Base-by-base conservation (phyloP, 2,329 filamentous ascomycete species). In the Cladosporium sp. region DNA sequence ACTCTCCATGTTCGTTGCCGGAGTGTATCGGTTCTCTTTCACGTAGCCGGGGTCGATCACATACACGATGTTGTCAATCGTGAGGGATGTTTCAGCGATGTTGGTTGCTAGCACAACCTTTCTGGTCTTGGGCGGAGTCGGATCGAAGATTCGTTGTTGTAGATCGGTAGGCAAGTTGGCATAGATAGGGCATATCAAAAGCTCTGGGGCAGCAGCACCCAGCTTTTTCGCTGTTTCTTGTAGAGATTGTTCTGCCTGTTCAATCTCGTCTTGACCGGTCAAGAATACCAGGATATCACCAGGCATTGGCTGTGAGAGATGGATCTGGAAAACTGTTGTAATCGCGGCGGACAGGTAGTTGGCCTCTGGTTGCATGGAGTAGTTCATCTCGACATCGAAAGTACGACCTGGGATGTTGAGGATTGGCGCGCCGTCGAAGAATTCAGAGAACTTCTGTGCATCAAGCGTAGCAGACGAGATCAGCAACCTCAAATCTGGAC, bases 91-190 rank as follows among this genome's bases (percentile, higher is more conserved):
- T 78, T 99, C 95, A 2, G 95, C 95, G 77, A 99, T 98, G 75
- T 99, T 99, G 2, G 95, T 98, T 0, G 94, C 93, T 44, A 98
- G 80, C 0, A 99, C 92, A 0, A 98, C 92, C 76, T 98, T 99
- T 31, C 95, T 86, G 0, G 91, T 89, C 21, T 89, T 89, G 0
- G 90, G 87, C 0, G 95, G 94, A 0, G 94, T 96, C 0, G 93
- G 93, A 72, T 97, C 92, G 73, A 99, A 99, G 70, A 98, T 97
- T 76, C 94, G 94, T 57, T 90, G 87, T 76, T 99, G 95, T 1
- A 96, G 80, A 66, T 98, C 93, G 0, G 92, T 93, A 0, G 93
- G 93, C 46, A 99, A 80, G 73, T 96, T 97, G 73, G 93, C 91
- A 75, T 99, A 99, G 65, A 99, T 96, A 3, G 95, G 95, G 74